These are phyloP conservation scores for Podospora tetraspora DNA, from an alignment of 495 filamentous ascomycete species.

Conservation along the genomic window DNA sequence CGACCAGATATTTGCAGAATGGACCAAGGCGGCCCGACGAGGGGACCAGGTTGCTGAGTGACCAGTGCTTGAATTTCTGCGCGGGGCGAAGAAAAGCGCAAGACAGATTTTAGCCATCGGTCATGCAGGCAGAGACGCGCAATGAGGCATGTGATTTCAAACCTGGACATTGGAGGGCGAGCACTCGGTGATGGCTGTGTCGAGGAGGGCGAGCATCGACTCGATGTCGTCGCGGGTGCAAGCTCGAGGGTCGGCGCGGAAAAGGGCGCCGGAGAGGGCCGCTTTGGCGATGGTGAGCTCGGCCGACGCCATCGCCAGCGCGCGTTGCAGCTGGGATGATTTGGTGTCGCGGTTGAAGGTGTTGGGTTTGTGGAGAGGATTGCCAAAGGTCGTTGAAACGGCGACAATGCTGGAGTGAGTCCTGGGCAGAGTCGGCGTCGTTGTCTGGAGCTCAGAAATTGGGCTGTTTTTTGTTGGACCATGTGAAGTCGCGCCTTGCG, in stretches of 20 bases:
- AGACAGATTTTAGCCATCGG: conserved; percentile 53
- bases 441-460: not conserved
- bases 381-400: not conserved
- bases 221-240: conserved; percentile 68
- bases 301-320: conserved; percentile 58
- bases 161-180: conserved; percentile 88
- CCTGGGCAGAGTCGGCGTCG: not conserved
- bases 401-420: not conserved
- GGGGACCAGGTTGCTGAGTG: conserved; percentile 62
- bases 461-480: not conserved
- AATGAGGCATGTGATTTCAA: conserved; percentile 59
- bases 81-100: conserved; percentile 20
- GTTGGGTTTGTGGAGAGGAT: not conserved
- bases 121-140: conserved; percentile 45
- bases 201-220: conserved; percentile 62
- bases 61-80: conserved; percentile 86
- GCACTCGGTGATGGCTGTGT: conserved; percentile 65
- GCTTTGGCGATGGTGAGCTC: conserved; percentile 78
- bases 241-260: conserved; percentile 68
- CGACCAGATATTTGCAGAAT: conserved; percentile 71
- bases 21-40: conserved; percentile 61
- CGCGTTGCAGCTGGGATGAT: not conserved
- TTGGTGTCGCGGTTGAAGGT: not conserved
- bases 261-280: conserved; percentile 66
- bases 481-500: not conserved